A percentile compares a stretch with the other conserved stretches of the same genome.
Evolutionary conservation across 306 rosid species (phyloP).

Genomic region (Citrullus amarus): DNA sequence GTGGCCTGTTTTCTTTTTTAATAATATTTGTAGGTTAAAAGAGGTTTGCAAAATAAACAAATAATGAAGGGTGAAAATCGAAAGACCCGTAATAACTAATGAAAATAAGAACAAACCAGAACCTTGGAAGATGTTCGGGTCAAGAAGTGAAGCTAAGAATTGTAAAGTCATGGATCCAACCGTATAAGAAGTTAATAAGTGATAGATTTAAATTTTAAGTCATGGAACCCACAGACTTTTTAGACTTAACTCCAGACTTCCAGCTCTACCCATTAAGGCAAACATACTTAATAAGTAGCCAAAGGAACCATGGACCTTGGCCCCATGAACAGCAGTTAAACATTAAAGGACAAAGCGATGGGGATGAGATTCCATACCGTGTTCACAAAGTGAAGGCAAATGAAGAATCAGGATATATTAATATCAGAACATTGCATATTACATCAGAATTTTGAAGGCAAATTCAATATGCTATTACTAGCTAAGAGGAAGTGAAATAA

Average conservation of each 20-base stretch:
- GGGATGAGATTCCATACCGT: not conserved
- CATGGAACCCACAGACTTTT: too few species aligned
- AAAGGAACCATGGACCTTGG: not conserved
- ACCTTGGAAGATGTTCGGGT: not conserved
- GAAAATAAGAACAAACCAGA: not conserved
- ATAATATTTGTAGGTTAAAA: not conserved
- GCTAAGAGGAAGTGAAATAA: not conserved
- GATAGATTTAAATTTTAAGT: too few species aligned
- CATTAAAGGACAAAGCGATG: not conserved
- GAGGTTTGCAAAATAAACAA: not conserved
- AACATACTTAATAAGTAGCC: not conserved
- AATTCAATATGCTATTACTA: not conserved
- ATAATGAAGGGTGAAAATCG: not conserved
- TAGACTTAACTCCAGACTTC: too few species aligned
- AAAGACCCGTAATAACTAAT: not conserved
- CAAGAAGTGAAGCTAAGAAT: too few species aligned
- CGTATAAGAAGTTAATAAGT: too few species aligned
- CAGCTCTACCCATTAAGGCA: too few species aligned
- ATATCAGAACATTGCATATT: not conserved
- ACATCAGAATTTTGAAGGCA: conserved; percentile 8
- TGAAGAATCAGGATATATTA: not conserved
- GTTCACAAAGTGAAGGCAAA: not conserved
- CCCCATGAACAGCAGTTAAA: not conserved
- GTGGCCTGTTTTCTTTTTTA: not conserved
- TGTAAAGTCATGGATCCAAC: too few species aligned